Evolutionary conservation across 352 stramenopile species (phyloP).

Genomic region (Thraustotheca clavata): DNA sequence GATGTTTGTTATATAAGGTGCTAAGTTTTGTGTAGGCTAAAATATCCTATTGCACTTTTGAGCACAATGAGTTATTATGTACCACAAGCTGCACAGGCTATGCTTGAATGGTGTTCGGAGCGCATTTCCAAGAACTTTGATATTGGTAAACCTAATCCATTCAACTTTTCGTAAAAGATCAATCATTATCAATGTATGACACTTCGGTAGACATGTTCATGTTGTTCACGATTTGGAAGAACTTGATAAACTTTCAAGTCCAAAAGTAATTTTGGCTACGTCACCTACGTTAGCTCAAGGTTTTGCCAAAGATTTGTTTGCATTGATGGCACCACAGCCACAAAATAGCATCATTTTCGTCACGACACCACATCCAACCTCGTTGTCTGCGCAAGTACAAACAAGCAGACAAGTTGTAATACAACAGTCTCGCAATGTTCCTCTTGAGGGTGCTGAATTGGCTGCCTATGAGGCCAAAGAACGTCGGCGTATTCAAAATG

Average conservation of each 20-base stretch:
- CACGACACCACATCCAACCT: constrained; percentile 43
- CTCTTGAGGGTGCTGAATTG: constrained; percentile 75
- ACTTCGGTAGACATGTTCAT: constrained; percentile 59
- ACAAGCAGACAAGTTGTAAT: background rate
- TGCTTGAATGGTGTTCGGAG: constrained; percentile 87
- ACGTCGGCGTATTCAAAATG: constrained; percentile 63
- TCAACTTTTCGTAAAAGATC: constrained; percentile 73
- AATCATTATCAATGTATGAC: background rate
- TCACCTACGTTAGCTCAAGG: constrained; percentile 71
- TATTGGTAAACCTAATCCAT: constrained; percentile 78
- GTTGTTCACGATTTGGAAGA: constrained; percentile 81
- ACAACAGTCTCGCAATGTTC: constrained; percentile 13
- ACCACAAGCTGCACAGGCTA: constrained; percentile 77
- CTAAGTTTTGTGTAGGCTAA: constrained; percentile 33
- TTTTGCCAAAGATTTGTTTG: constrained; percentile 78
- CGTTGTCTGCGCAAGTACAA: constrained; percentile 54
- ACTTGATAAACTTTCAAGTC: constrained; percentile 73
- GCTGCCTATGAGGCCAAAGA: constrained; percentile 82
- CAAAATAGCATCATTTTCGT: constrained; percentile 84
- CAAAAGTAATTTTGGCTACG: constrained; percentile 79
- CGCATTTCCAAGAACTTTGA: constrained; percentile 87
- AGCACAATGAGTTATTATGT: constrained; percentile 88
- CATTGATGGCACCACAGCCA: constrained; percentile 65
- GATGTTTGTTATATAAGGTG: background rate
- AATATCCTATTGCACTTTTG: constrained; percentile 75